Conservation (phyloP, 1,284 basidiomycete species). For the Meira miltonrushii region DNA sequence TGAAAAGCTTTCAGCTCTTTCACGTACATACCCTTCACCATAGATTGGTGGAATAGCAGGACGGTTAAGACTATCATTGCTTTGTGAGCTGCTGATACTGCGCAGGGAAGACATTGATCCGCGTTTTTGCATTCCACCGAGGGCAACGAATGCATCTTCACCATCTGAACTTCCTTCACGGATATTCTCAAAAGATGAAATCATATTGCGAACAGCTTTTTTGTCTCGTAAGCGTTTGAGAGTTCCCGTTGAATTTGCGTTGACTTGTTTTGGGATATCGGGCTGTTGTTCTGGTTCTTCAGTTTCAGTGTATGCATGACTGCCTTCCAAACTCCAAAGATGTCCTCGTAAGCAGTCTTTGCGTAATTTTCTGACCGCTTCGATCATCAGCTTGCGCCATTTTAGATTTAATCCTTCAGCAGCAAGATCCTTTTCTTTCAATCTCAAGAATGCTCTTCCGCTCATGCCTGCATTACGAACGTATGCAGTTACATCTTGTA, state of each 20-base stretch:
- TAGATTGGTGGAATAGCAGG: conserved; percentile 20
- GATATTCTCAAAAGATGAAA: conserved; percentile 31
- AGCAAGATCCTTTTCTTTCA: conserved; percentile 37
- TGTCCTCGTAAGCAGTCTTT: conserved; percentile 37
- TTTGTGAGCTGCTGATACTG: neutral
- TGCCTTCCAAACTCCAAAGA: conserved; percentile 36
- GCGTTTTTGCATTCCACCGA: conserved; percentile 6
- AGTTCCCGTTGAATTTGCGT: conserved; percentile 12
- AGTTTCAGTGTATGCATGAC: conserved; percentile 26
- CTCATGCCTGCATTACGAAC: conserved; percentile 34
- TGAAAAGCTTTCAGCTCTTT: conserved; percentile 28
- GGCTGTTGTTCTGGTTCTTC: conserved; percentile 7
- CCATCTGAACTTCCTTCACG: conserved; percentile 14
- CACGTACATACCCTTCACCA: conserved; percentile 28
- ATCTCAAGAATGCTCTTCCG: conserved; percentile 38
- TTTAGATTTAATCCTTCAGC: conserved; percentile 37
- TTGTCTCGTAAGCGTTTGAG: conserved; percentile 41
- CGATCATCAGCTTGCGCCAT: conserved; percentile 44
- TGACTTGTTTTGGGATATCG: neutral
- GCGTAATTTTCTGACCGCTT: conserved; percentile 34
- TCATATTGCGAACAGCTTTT: conserved; percentile 34
- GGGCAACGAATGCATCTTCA: conserved; percentile 19
- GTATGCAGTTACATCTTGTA: conserved; percentile 42
- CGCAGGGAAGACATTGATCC: conserved; percentile 11
- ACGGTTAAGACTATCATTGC: conserved; percentile 6